Conservation (phyloP, 1,139 yeast genomes). For the Scheffersomyces segobiensis region DNA sequence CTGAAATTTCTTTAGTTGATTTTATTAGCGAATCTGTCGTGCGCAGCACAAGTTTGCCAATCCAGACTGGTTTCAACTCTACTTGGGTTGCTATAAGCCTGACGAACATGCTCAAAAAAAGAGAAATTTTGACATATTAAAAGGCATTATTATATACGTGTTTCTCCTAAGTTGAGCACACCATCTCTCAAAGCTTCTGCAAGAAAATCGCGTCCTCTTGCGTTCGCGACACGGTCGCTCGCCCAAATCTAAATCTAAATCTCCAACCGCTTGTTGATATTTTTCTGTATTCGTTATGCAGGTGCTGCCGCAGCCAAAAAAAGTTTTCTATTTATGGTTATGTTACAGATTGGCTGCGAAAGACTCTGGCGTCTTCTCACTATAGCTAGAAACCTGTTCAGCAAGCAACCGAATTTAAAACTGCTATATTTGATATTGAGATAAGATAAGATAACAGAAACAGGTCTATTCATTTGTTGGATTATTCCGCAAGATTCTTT, state of each 20-base stretch:
- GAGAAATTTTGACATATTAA: too few species aligned
- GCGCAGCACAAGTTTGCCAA: not conserved
- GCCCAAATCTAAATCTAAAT: not conserved
- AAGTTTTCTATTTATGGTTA: not conserved
- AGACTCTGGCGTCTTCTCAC: not conserved
- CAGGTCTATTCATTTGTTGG: not conserved
- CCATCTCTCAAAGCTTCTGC: not conserved
- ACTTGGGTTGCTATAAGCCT: not conserved
- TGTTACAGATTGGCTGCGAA: not conserved
- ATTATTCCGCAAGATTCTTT: not conserved
- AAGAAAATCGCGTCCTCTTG: not conserved
- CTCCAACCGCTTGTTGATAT: not conserved
- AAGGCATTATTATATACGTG: not conserved
- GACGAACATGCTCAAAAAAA: not conserved
- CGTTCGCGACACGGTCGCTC: not conserved
- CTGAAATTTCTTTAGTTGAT: not conserved
- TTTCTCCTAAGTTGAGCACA: not conserved
- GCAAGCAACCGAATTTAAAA: not conserved
- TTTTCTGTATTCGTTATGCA: not conserved
- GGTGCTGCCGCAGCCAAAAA: not conserved
- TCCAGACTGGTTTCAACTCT: not conserved
- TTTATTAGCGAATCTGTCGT: not conserved
- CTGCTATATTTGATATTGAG: not conserved
- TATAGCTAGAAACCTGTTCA: not conserved
- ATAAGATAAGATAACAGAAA: not conserved